Evolutionary conservation across 139 green algal species (phyloP), one percentile per base, ranked within the genome.

Genomic region (Chlorella sp.): DNA sequence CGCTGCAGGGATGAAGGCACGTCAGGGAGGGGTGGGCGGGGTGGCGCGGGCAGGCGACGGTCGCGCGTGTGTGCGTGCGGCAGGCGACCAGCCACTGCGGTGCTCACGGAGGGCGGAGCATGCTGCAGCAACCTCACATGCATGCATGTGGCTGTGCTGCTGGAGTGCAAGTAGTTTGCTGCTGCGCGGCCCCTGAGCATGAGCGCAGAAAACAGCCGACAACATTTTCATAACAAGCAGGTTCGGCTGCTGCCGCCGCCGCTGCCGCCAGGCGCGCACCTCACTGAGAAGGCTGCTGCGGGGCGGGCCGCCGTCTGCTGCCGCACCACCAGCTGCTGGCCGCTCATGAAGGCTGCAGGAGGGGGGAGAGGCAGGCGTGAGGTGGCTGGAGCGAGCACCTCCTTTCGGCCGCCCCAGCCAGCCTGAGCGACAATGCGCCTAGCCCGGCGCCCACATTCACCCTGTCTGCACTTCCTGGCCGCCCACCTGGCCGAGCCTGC

Each of bases 241-340:
- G n/a, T 61, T 34, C 21, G 11, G 26, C 2, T 18, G 80, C 30
- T 14, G 75, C n/a, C n/a, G 0, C 37, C 26, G 78, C 39, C 39
- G 11, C 40, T 0, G 24, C 39, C 53, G 32, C 53, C 81, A 71
- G 37, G 40, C 30, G 9, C 86, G 60, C 86, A 90, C 86, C 86
- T 85, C 48, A 90, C 77, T 64, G 69, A 57, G 40, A 86, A 83
- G 69, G 85, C 85, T 82, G 85, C 85, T 89, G 85, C 85, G 85
- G 85, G 86, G 76, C 86, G 86, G 48, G 85, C 85, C 42, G 85
- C 85, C 18, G 71, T 61, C 85, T 89, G 87, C 78, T 89, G 86
- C 86, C 69, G 83, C 40, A 82, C 66, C 34, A 39, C 39, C 78
- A 90, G 57, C 87, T 82, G 69, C 22, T 69, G 64, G 78, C 76